Conservation (phyloP, 225 moss, liverwort and hornwort genomes). For the Physcomitrellopsis africana region DNA sequence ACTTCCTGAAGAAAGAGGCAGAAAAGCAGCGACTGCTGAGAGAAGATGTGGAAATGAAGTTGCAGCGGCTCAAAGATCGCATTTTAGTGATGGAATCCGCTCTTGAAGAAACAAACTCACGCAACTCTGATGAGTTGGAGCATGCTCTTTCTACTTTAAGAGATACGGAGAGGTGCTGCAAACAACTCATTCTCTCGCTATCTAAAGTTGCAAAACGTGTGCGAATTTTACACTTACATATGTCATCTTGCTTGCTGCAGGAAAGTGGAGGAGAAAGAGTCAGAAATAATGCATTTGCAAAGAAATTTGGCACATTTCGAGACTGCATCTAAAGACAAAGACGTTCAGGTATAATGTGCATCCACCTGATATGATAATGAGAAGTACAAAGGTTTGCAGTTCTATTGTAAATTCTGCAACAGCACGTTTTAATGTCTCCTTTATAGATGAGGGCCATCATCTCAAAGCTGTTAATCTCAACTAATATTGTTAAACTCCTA, state of each 20-base stretch:
- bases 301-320: conserved; percentile 51
- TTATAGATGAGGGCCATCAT: background rate
- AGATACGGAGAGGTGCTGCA: conserved; percentile 68
- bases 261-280: conserved; percentile 63
- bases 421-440: conserved; percentile 7
- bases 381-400: background rate
- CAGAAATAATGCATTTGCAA: conserved; percentile 45
- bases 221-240: background rate
- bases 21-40: conserved; percentile 74
- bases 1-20: conserved; percentile 76
- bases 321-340: conserved; percentile 53
- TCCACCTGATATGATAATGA: background rate
- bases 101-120: conserved; percentile 57
- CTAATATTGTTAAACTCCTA: no score
- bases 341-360: conserved; percentile 48
- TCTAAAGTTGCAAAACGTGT: background rate
- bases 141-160: conserved; percentile 53
- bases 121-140: conserved; percentile 55
- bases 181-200: background rate
- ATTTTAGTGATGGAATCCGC: conserved; percentile 67
- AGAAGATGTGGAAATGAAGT: conserved; percentile 78
- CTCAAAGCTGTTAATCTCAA: background rate
- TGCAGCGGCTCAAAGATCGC: conserved; percentile 60
- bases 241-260: conserved; percentile 29
- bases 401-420: background rate